phyloP scores from a whole-genome alignment of 331 rosid species.

The Quercus phellos region DNA sequence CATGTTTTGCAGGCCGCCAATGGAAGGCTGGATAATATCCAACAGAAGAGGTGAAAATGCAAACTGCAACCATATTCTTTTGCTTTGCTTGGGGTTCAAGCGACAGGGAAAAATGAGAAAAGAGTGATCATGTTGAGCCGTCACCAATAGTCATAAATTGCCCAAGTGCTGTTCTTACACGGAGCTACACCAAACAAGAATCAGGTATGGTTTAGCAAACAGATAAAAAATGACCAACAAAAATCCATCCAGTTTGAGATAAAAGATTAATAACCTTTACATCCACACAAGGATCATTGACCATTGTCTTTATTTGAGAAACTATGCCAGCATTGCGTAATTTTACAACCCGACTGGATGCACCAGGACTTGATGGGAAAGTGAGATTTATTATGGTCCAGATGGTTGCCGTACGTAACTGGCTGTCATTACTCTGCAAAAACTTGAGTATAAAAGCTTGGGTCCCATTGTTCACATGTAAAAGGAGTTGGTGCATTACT shows the following conservation, averaged over 20 bases:
- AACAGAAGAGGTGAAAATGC: constrained; percentile 18
- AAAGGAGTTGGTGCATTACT: constrained; percentile 58
- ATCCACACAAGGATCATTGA: constrained; percentile 65
- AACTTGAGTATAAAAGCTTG: constrained; percentile 50
- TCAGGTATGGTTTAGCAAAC: constrained; percentile 1
- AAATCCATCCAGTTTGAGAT: background rate
- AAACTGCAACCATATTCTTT: constrained; percentile 24
- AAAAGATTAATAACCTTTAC: constrained; percentile 54
- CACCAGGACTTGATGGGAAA: constrained; percentile 52
- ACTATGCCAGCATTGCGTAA: constrained; percentile 59
- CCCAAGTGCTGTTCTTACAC: constrained; percentile 54
- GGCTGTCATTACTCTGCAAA: constrained; percentile 59
- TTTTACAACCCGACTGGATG: constrained; percentile 42
- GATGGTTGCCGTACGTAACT: constrained; percentile 54
- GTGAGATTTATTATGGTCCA: constrained; percentile 76
- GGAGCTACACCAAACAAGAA: constrained; percentile 50
- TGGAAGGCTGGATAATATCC: constrained; percentile 21
- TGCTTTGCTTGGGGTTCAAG: constrained; percentile 15
- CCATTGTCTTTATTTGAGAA: constrained; percentile 72
- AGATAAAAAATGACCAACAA: background rate
- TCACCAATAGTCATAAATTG: constrained; percentile 54
- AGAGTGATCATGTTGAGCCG: constrained; percentile 31
- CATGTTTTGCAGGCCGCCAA: constrained; percentile 36
- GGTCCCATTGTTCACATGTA: constrained; percentile 39
- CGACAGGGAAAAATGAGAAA: constrained; percentile 5